These are phyloP conservation scores for Dactylellina cionopaga DNA, from an alignment of 2,329 filamentous ascomycete species.

Conservation along the genomic window DNA sequence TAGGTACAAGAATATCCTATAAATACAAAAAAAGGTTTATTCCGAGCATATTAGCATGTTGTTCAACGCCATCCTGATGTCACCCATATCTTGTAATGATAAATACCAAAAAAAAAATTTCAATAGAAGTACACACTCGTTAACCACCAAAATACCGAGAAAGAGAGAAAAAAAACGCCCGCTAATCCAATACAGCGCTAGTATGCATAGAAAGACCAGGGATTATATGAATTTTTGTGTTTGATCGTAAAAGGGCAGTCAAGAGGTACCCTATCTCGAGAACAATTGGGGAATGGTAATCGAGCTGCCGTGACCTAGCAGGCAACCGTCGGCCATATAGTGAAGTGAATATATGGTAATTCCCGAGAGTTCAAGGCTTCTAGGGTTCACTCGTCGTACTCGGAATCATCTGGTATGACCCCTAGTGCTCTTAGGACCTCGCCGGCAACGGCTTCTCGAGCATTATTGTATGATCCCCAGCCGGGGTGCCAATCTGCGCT, in stretches of 20 bases:
- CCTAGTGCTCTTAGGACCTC: slow-evolving; percentile 44
- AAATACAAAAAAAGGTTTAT: slow-evolving; percentile 1
- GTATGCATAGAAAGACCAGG: slow-evolving; percentile 3
- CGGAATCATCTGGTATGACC: slow-evolving; percentile 44
- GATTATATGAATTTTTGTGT: background rate
- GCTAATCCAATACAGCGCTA: slow-evolving; percentile 26
- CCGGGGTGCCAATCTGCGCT: slow-evolving; percentile 49
- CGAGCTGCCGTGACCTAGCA: slow-evolving; percentile 19
- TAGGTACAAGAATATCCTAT: slow-evolving; percentile 17
- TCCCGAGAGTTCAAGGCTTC: background rate
- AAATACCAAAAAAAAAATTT: slow-evolving; percentile 1
- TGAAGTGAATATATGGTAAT: too few species aligned
- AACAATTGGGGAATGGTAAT: background rate
- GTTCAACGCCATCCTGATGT: too few species aligned
- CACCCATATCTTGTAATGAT: background rate
- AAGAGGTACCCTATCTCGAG: background rate
- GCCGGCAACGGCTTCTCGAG: slow-evolving; percentile 48
- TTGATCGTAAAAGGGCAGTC: background rate
- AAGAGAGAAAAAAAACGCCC: slow-evolving; percentile 27
- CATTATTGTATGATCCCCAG: slow-evolving; percentile 50
- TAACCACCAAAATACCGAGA: slow-evolving; percentile 20
- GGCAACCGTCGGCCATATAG: too few species aligned
- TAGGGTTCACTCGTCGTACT: slow-evolving; percentile 36
- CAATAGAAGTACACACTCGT: slow-evolving; percentile 4
- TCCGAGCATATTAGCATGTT: background rate